Evolutionary conservation across 306 rosid species (phyloP).

Genomic region (Macrotyloma uniflorum): DNA sequence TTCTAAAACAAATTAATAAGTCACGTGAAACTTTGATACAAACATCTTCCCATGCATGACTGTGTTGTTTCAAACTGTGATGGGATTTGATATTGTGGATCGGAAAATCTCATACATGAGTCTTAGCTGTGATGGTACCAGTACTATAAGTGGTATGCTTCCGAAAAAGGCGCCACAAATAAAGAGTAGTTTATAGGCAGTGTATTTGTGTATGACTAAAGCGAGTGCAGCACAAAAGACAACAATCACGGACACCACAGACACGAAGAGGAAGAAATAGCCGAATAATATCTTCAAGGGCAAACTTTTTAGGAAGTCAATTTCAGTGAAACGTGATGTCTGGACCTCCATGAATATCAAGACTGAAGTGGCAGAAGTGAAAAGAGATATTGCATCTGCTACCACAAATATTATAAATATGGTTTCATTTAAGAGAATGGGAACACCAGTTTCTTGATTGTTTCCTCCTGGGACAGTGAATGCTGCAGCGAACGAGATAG

Average conservation of each 20-base stretch:
- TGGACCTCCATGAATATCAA: conserved; percentile 16
- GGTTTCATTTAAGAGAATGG: not conserved
- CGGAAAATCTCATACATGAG: not conserved
- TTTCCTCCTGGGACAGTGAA: conserved; percentile 2
- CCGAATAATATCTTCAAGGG: not conserved
- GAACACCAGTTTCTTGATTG: not conserved
- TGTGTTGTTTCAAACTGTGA: too few relatives aligned
- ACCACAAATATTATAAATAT: not conserved
- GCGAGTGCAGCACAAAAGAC: not conserved
- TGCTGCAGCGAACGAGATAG: not conserved
- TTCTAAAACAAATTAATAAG: too few relatives aligned
- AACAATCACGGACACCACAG: conserved; percentile 1
- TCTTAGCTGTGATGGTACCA: not conserved
- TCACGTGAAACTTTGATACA: too few relatives aligned
- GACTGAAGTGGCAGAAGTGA: conserved; percentile 10
- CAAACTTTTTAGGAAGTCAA: not conserved
- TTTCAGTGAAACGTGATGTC: conserved; percentile 16
- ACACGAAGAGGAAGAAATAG: not conserved
- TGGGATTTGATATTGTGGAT: not conserved
- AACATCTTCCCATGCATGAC: too few relatives aligned
- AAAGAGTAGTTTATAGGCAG: not conserved
- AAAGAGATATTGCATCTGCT: conserved; percentile 4
- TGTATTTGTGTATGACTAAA: not conserved
- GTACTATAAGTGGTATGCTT: not conserved
- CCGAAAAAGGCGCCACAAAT: not conserved